These are phyloP conservation scores for Bipolaris gigantea DNA, from an alignment of 2,329 filamentous ascomycete genomes.

Conservation along the genomic window DNA sequence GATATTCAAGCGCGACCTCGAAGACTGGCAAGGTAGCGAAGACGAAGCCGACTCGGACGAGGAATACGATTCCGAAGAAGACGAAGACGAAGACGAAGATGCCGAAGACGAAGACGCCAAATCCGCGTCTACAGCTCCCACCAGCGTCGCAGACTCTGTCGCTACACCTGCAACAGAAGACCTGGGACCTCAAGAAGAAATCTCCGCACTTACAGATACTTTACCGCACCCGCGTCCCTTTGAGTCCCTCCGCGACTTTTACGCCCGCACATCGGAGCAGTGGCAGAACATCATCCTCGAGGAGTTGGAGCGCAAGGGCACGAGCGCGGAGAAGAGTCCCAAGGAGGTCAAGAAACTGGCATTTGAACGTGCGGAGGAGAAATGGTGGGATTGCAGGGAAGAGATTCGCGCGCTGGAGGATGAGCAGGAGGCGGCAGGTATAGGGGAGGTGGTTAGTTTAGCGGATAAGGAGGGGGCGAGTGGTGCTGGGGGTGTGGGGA, in stretches of 20 bases:
- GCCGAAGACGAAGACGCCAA: constrained; percentile 58
- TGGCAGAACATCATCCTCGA: constrained; percentile 90
- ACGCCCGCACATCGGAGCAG: constrained; percentile 78
- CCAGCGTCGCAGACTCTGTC: constrained; percentile 34
- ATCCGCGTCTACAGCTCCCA: constrained; percentile 57
- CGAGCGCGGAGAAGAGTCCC: constrained; percentile 65
- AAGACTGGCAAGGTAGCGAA: constrained; percentile 72
- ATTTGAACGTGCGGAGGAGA: constrained; percentile 89
- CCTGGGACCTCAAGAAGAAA: constrained; percentile 54
- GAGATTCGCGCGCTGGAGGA: constrained; percentile 90
- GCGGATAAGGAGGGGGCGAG: constrained; percentile 63
- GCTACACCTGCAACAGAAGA: constrained; percentile 32
- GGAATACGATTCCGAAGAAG: constrained; percentile 49
- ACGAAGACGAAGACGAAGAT: constrained; percentile 58
- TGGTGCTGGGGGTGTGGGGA: constrained; percentile 40
- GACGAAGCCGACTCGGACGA: constrained; percentile 52
- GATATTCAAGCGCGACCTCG: constrained; percentile 80
- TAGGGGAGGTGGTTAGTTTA: constrained; percentile 89
- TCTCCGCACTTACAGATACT: constrained; percentile 64
- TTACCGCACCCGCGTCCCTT: constrained; percentile 80
- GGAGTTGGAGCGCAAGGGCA: constrained; percentile 62
- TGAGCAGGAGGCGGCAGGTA: constrained; percentile 92
- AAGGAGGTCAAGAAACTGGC: constrained; percentile 94
- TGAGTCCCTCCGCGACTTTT: constrained; percentile 89
- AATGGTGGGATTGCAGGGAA: constrained; percentile 98